A percentile compares a stretch with the other conserved stretches of the same genome.
Evolutionary conservation across 2,329 filamentous ascomycete genomes (phyloP).

Genomic region (Aphanoascus verrucosus): DNA sequence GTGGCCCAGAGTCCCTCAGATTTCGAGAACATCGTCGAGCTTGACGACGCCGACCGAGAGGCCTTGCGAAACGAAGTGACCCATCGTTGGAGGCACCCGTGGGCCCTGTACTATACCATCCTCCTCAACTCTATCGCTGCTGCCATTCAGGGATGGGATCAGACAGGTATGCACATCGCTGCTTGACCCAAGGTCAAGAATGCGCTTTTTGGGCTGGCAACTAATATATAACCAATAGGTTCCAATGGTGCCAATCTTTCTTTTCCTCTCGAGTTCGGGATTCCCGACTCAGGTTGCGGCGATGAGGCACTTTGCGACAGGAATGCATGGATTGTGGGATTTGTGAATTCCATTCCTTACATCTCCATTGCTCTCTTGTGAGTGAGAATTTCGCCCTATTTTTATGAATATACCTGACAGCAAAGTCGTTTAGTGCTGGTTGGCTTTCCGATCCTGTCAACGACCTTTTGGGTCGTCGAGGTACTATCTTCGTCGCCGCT

Average conservation of each 20-base stretch:
- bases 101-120: constrained; percentile 40
- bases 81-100: constrained; percentile 40
- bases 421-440: constrained; percentile 39
- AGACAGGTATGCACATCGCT: constrained; percentile 28
- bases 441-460: constrained; percentile 59
- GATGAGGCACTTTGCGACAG: constrained; percentile 23
- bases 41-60: constrained; percentile 42
- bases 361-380: constrained; percentile 41
- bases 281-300: constrained; percentile 32
- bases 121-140: constrained; percentile 45
- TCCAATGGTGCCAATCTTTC: constrained; percentile 45
- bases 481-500: constrained; percentile 53
- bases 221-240: constrained; percentile 20
- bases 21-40: constrained; percentile 52
- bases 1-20: constrained; percentile 58
- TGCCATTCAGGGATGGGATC: constrained; percentile 45
- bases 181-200: neutral
- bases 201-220: neutral
- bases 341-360: constrained; percentile 49
- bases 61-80: constrained; percentile 36
- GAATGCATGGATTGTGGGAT: constrained; percentile 49
- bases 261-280: constrained; percentile 41
- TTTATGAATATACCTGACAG: neutral
- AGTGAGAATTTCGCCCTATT: constrained; percentile 14
- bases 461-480: constrained; percentile 47